Percentiles rank a stretch among this genome's conserved stretches.
These are phyloP conservation scores for Amanita pallidorosea DNA, from an alignment of 768 basidiomycete genomes.

Conservation along the genomic window DNA sequence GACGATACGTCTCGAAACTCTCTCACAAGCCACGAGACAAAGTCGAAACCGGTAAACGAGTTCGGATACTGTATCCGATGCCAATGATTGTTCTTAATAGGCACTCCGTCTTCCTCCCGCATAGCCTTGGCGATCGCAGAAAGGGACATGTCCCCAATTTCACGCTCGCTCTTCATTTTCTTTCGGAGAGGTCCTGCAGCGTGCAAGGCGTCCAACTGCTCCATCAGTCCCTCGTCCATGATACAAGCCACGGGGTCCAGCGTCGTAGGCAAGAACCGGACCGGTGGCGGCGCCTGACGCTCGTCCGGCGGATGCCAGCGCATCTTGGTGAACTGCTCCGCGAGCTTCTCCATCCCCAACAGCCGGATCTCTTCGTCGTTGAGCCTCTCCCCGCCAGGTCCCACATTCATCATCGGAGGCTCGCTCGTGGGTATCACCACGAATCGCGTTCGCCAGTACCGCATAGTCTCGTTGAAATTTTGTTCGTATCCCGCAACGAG, in stretches of 20 bases:
- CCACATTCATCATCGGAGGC: conserved; percentile 41
- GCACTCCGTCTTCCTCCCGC: conserved; percentile 75
- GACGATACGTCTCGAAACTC: conserved; percentile 86
- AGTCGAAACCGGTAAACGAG: conserved; percentile 81
- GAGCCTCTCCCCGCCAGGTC: conserved; percentile 62
- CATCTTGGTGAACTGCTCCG: conserved; percentile 77
- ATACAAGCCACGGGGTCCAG: conserved; percentile 74
- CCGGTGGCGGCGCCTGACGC: conserved; percentile 39
- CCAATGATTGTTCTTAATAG: conserved; percentile 82
- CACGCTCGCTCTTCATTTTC: conserved; percentile 71
- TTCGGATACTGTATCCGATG: conserved; percentile 64
- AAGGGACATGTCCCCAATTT: conserved; percentile 57
- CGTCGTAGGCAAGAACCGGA: conserved; percentile 77
- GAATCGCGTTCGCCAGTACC: conserved; percentile 93
- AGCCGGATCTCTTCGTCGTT: conserved; percentile 83
- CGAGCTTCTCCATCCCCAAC: conserved; percentile 84
- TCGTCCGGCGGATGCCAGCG: conserved; percentile 69
- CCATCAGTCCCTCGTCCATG: conserved; percentile 67
- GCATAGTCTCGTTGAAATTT: conserved; percentile 68
- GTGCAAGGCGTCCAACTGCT: conserved; percentile 74
- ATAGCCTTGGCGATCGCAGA: conserved; percentile 68
- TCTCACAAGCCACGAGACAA: conserved; percentile 87
- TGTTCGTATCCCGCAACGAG: conserved; percentile 75
- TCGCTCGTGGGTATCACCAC: conserved; percentile 83
- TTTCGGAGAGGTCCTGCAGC: conserved; percentile 64